Conservation (phyloP, 768 basidiomycete genomes). For the Leccinum longicurvipes region DNA sequence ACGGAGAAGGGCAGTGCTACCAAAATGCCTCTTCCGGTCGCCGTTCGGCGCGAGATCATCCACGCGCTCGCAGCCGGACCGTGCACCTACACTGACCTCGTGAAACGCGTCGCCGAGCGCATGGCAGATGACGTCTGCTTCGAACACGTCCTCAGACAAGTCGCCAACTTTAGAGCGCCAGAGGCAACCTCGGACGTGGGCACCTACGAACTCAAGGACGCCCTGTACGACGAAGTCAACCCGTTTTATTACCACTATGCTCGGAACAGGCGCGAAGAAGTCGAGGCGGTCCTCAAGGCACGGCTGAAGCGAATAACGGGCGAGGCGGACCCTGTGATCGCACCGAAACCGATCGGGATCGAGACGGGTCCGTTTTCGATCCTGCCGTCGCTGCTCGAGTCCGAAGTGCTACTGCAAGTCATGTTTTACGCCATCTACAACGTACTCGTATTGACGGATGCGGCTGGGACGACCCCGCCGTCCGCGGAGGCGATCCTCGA, state of each 20-base stretch:
- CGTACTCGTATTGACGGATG: constrained; percentile 62
- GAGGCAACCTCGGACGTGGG: constrained; percentile 77
- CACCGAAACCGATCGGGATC: constrained; percentile 69
- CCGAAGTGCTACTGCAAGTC: constrained; percentile 71
- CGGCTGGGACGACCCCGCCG: constrained; percentile 57
- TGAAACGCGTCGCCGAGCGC: constrained; percentile 87
- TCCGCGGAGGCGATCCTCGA: constrained; percentile 90
- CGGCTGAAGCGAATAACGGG: constrained; percentile 65
- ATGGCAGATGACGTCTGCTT: constrained; percentile 82
- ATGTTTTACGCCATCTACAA: constrained; percentile 82
- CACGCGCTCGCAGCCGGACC: constrained; percentile 89
- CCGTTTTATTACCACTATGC: constrained; percentile 97
- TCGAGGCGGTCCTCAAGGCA: constrained; percentile 68
- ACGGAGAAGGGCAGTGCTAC: constrained; percentile 77
- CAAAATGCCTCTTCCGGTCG: constrained; percentile 57
- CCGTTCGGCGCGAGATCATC: constrained; percentile 81
- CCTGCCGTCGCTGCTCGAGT: constrained; percentile 63
- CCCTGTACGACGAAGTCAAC: constrained; percentile 81
- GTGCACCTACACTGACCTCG: constrained; percentile 85
- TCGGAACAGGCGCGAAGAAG: constrained; percentile 90
- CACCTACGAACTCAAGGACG: constrained; percentile 84
- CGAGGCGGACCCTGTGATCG: constrained; percentile 63
- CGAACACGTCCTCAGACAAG: constrained; percentile 70
- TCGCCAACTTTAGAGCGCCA: constrained; percentile 80
- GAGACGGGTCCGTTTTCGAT: constrained; percentile 64